phyloP scores from a whole-genome alignment of 2,329 filamentous ascomycete species.

The Scedosporium minutisporum region DNA sequence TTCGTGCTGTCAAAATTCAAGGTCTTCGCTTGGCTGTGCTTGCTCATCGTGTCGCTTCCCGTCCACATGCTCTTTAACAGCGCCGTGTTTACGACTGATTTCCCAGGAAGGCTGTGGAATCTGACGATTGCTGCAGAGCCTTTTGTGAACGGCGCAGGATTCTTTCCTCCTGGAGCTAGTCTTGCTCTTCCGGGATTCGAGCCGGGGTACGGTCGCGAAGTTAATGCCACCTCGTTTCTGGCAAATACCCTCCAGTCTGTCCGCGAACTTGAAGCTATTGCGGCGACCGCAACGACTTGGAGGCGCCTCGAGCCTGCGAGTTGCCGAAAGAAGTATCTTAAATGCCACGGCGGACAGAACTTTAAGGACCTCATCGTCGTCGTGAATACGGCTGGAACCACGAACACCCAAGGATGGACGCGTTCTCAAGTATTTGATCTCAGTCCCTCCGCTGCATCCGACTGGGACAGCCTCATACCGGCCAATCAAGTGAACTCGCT shows the following conservation, averaged over 20 bases:
- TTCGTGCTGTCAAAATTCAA: conserved; percentile 13
- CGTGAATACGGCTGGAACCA: background rate
- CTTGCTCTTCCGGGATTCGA: conserved; percentile 2
- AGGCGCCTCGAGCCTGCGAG: background rate
- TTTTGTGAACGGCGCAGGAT: conserved; percentile 3
- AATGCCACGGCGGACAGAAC: background rate
- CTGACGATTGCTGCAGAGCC: conserved; percentile 9
- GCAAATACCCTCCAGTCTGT: background rate
- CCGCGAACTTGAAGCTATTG: background rate
- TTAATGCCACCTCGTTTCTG: background rate
- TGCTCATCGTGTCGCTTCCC: conserved; percentile 16
- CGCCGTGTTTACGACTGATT: conserved; percentile 8
- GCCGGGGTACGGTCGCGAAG: background rate
- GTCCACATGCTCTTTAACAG: conserved; percentile 18
- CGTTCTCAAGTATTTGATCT: conserved; percentile 5
- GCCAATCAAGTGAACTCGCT: conserved; percentile 1
- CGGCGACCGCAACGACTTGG: background rate
- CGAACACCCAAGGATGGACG: background rate
- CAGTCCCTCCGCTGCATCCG: background rate
- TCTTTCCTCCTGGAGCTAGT: conserved; percentile 5
- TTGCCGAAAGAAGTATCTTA: background rate
- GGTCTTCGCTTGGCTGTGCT: conserved; percentile 12
- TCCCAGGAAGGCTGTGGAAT: conserved; percentile 6
- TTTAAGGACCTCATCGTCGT: conserved; percentile 3
- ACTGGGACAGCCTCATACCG: conserved; percentile 5